phyloP scores from a whole-genome alignment of 495 filamentous ascomycete genomes.

The Evernia prunastri region DNA sequence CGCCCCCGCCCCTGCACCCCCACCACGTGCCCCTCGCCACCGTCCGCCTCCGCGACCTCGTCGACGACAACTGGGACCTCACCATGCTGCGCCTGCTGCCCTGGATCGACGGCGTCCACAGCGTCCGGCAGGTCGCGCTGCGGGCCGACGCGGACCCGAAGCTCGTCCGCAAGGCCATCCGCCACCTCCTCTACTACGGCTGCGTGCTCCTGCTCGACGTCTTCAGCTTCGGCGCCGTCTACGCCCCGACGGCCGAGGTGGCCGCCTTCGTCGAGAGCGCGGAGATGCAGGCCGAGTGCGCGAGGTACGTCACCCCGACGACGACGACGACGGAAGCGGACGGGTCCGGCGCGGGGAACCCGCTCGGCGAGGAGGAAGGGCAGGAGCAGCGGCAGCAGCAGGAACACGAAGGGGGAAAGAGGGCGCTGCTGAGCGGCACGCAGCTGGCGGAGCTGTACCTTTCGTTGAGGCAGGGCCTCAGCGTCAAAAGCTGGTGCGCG shows the following conservation, averaged over 20 bases:
- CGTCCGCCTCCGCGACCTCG: slow-evolving; percentile 64
- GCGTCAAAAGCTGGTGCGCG: slow-evolving; percentile 73
- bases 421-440: slow-evolving; percentile 38
- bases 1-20: slow-evolving; percentile 67
- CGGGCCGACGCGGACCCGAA: slow-evolving; percentile 78
- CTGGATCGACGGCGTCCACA: slow-evolving; percentile 83
- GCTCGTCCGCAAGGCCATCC: slow-evolving; percentile 74
- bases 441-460: slow-evolving; percentile 61
- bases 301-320: slow-evolving; percentile 64
- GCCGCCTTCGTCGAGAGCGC: slow-evolving; percentile 61
- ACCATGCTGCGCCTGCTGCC: slow-evolving; percentile 72
- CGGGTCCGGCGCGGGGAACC: neutral
- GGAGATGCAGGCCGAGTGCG: slow-evolving; percentile 76
- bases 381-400: neutral
- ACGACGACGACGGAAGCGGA: neutral
- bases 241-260: slow-evolving; percentile 74
- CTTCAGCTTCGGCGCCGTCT: slow-evolving; percentile 87
- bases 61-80: slow-evolving; percentile 86
- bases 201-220: slow-evolving; percentile 82
- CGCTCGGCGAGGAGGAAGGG: neutral
- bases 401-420: slow-evolving; percentile 6
- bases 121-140: slow-evolving; percentile 74
- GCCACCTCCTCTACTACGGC: slow-evolving; percentile 85
- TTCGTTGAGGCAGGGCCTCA: slow-evolving; percentile 66
- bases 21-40: slow-evolving; percentile 91